Base-by-base conservation (phyloP, 805 yeast genomes). In the Candida gorgasii region DNA sequence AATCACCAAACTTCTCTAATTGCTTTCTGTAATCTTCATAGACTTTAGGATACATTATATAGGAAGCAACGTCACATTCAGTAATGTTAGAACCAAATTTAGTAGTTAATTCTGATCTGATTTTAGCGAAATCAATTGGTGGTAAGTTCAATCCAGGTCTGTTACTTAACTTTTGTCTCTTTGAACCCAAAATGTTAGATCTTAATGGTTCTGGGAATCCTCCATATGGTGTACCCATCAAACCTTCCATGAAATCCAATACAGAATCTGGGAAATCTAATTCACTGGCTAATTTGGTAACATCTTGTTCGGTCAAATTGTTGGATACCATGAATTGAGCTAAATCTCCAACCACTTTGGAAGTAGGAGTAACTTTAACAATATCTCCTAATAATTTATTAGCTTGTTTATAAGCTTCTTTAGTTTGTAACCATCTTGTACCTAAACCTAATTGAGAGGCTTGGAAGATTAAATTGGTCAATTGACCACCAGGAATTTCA, bases 151-250 rank as follows among this genome's bases (percentile, higher is more conserved):
- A 79, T 50, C 99, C 99, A 33, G 99, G 99, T 71, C 99, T 84
- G 53, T 75, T 72, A 48, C 82, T 79, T 68, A 93, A 79, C 71
- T 89, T 89, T 71, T 86, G 82, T 73, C 99, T 86, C 83, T 89
- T 89, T 65, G 90, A 95, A 58, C 82, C 81, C 60, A 93, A 80
- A 49, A 93, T 79, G 65, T 90, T 88, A 29, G 96, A 77, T 72
- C 99, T 84, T 68, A 93, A 76, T 29, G 99, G 99, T 72, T 93
- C 99, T 46, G 99, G 99, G 96, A 93, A 93, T 7, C 99, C 99
- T 54, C 99, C 99, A 63, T 88, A 89, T 60, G 99, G 99, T 53
- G 93, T 93, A 63, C 99, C 99, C 87, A 93, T 93, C 65, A 93
- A 79, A 57, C 99, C 99, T 75, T 93, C 96, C 79, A 93, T 89